Evolutionary conservation across 306 rosid species (phyloP), one percentile per base, ranked within the genome.

Genomic region (Oemleria cerasiformis): DNA sequence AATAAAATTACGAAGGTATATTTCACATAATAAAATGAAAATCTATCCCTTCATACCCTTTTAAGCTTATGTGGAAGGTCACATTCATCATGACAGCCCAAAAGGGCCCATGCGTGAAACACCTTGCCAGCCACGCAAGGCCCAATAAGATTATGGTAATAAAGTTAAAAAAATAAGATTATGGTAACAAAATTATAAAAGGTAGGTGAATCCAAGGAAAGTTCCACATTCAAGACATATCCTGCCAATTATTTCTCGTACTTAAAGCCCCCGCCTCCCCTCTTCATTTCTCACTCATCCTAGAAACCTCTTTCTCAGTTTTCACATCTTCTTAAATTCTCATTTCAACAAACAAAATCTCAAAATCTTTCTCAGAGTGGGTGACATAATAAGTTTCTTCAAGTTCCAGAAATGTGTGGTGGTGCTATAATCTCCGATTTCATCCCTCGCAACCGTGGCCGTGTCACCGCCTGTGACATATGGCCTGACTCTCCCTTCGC

Each of bases 401-500:
- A 65, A 57, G 25, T 38, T 36, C 51, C 15, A 66, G 44, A 73
- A 25, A 92, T 93, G 98, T 91, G 98, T 77, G 94, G 96, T 70
- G 97, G 97, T 72, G 97, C 96, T 74, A 84, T 87, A 53, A 79
- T 93, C 53, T 75, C 90, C 38, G 78, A 76, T 71, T 62, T 91
- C 75, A 86, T 87, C 54, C 94, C 94, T 41, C 88, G 89, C 80
- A 84, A 70, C 47, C 85, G 78, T 15, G 78, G 67, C 59, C 86
- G 80, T 21, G 84, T 67, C 20, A 34, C 80, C 21, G 72, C 88
- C 57, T 77, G 88, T 7, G 92, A 83, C 4, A 38, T 81, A 51
- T 90, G 93, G 97, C 96, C 96, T n/a, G 67, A 75, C 76, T 80
- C 92, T 4, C 7, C 63, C 16, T 67, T 82, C 60, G 72, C 60